Evolutionary conservation across 23 red algal genomes (phyloP), one percentile per base, ranked within the genome.

Genomic region (Gracilaria gracilis): DNA sequence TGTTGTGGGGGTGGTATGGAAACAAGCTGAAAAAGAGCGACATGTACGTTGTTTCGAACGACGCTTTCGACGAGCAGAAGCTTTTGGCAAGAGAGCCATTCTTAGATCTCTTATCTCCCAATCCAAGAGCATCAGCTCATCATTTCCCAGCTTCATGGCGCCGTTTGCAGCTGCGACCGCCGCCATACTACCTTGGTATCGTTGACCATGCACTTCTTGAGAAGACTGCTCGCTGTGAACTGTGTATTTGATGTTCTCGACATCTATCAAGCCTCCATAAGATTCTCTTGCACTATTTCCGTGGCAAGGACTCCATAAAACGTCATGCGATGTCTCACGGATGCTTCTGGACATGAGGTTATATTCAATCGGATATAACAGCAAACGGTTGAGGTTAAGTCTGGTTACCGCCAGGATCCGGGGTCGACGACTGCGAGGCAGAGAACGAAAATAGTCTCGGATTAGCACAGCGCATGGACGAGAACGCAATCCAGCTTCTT

Each of bases 361-460:
- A 36, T 80, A 73, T 27, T 89, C 86, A 49, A 89, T 80, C 28
- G 86, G 86, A 79, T 46, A 59, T 11, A 78, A 27, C 55, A 75
- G 17, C 55, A 64, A 67, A 12, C 62, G n/a, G n/a, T n/a, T n/a
- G n/a, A n/a, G n/a, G n/a, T n/a, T n/a, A n/a, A n/a, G n/a, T n/a
- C n/a, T n/a, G 71, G 86, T 59, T 46, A 89, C 37, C 6, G 86
- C 73, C 12, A 89, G 49, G n/a, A 89, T 54, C 35, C 86, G 69
- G 0, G 86, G 86, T 39, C 86, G 69, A 28, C 72, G 69, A 62
- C 19, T 39, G 34, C 21, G 55, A 23, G 73, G 73, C 9, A 89
- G 49, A 49, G 86, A 25, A 11, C 86, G 86, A 34, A 57, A 89
- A 79, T 40, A 80, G 40, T 89, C 86, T 46, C 86, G 14, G 47